Conservation (phyloP, 2,329 filamentous ascomycete genomes). For the Nigrospora osmanthi region DNA sequence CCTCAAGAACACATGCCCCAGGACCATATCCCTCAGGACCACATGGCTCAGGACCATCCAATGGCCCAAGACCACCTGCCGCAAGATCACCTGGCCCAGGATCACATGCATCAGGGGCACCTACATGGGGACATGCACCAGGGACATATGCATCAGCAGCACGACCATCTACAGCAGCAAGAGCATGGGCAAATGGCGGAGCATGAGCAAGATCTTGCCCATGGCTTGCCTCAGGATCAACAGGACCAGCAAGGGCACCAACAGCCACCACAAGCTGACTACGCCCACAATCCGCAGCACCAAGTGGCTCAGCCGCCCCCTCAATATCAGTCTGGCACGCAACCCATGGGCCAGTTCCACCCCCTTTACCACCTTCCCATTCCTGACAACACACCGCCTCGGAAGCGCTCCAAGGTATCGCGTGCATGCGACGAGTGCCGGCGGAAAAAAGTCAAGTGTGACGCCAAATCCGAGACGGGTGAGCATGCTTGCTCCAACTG, state of each 20-base stretch:
- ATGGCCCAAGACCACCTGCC: background rate
- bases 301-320: constrained; percentile 10
- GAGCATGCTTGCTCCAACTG: constrained; percentile 66
- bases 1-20: background rate
- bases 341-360: constrained; percentile 17
- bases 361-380: constrained; percentile 11
- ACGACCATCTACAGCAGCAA: constrained; percentile 14
- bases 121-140: constrained; percentile 13
- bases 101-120: constrained; percentile 2
- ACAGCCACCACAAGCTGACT: constrained; percentile 20
- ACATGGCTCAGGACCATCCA: constrained; percentile 1
- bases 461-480: constrained; percentile 67
- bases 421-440: constrained; percentile 85
- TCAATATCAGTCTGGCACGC: constrained; percentile 30
- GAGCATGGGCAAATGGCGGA: constrained; percentile 2
- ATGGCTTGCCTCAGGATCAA: constrained; percentile 24
- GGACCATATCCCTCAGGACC: background rate
- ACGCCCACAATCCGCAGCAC: constrained; percentile 8
- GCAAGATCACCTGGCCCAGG: background rate
- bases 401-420: constrained; percentile 80
- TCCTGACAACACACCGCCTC: constrained; percentile 55
- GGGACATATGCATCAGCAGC: constrained; percentile 11
- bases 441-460: constrained; percentile 84
- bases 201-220: constrained; percentile 31
- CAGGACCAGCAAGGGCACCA: constrained; percentile 14